Percentiles rank a stretch among this genome's conserved stretches.
Conservation (phyloP, 768 basidiomycete genomes). For the Macrocybe gigantea region DNA sequence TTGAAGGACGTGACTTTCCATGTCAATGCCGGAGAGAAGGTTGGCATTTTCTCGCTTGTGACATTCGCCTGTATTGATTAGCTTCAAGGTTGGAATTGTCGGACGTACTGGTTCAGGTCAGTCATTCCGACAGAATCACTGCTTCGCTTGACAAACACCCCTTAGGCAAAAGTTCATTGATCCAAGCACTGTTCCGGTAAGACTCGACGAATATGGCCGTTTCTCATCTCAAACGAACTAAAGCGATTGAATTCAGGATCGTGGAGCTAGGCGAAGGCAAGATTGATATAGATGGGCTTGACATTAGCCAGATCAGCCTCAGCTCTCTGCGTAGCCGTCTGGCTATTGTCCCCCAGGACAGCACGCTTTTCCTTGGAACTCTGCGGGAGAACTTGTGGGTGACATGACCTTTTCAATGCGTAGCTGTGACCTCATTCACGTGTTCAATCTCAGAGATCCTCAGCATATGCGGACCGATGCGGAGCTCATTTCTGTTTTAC, state of each 20-base stretch:
- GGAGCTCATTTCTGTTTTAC: constrained; percentile 55
- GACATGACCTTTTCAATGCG: background rate
- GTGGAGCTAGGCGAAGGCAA: constrained; percentile 54
- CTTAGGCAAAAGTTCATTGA: constrained; percentile 47
- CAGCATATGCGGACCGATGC: constrained; percentile 48
- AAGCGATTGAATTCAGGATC: constrained; percentile 28
- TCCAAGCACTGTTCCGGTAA: constrained; percentile 53
- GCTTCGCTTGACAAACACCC: too few species aligned
- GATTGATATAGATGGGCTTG: constrained; percentile 50
- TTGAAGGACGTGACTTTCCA: constrained; percentile 54
- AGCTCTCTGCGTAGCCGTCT: constrained; percentile 47
- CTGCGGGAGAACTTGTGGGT: constrained; percentile 36
- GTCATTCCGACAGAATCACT: background rate
- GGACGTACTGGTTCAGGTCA: constrained; percentile 41
- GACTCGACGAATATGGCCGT: constrained; percentile 2
- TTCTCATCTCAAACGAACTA: background rate
- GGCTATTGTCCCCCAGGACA: constrained; percentile 66
- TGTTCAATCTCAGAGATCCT: constrained; percentile 38
- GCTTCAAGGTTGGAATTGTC: constrained; percentile 36
- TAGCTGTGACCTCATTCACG: background rate
- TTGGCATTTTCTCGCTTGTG: constrained; percentile 15
- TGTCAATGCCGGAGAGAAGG: constrained; percentile 61
- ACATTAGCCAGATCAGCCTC: constrained; percentile 47
- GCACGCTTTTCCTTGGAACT: constrained; percentile 41
- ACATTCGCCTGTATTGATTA: background rate